Percentiles rank a stretch among this genome's conserved stretches.
Conservation (phyloP, 2,329 filamentous ascomycete species). For the Monosporascus sp. region DNA sequence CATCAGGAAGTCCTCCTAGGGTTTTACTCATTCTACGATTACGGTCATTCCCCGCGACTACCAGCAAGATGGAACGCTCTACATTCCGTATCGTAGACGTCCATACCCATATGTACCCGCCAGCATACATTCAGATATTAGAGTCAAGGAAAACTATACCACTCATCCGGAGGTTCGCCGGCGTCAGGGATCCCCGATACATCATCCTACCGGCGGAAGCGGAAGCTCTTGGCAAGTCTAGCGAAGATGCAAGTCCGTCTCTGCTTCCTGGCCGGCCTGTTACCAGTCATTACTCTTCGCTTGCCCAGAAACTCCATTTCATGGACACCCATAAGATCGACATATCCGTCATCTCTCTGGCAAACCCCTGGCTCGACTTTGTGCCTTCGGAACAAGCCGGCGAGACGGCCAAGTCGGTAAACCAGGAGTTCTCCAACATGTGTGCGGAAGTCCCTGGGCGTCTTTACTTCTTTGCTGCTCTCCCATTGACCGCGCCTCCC, state of each 20-base stretch:
- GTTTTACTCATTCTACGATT: not conserved
- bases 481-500: slow-evolving; percentile 67
- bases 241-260: slow-evolving; percentile 42
- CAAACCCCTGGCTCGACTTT: slow-evolving; percentile 94
- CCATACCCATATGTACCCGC: slow-evolving; percentile 67
- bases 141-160: slow-evolving; percentile 59
- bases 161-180: slow-evolving; percentile 62
- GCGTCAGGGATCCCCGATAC: slow-evolving; percentile 53
- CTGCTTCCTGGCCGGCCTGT: slow-evolving; percentile 73
- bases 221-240: slow-evolving; percentile 41
- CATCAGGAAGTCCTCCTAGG: no score
- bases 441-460: slow-evolving; percentile 62
- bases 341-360: slow-evolving; percentile 79
- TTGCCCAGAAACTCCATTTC: slow-evolving; percentile 75
- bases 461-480: slow-evolving; percentile 76
- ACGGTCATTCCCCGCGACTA: not conserved
- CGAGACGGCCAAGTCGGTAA: slow-evolving; percentile 61
- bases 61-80: slow-evolving; percentile 28
- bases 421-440: slow-evolving; percentile 69
- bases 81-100: slow-evolving; percentile 53
- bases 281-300: slow-evolving; percentile 76
- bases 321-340: slow-evolving; percentile 82
- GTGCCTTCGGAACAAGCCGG: slow-evolving; percentile 57
- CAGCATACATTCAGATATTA: slow-evolving; percentile 57
- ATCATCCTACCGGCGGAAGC: slow-evolving; percentile 55